phyloP scores from a whole-genome alignment of 1,284 basidiomycete species.

The Cryptococcus maquisensis region DNA sequence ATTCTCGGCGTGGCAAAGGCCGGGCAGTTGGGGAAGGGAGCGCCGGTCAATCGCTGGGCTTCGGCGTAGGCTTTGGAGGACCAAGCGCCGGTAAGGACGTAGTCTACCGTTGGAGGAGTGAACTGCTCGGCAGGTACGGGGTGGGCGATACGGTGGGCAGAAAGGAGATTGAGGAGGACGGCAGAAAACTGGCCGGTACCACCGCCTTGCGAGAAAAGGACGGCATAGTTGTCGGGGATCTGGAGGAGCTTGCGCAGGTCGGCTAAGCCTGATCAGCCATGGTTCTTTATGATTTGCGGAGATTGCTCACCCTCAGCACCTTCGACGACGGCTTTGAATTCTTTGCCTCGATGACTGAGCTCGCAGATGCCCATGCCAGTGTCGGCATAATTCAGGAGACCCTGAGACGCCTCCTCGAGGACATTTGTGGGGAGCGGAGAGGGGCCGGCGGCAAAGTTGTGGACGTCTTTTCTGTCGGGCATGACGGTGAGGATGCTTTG shows the following conservation, averaged over 20 bases:
- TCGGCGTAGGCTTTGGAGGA: conserved; percentile 79
- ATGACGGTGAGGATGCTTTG: neutral
- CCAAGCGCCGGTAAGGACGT: conserved; percentile 88
- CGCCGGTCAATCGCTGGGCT: conserved; percentile 61
- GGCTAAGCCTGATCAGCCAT: conserved; percentile 24
- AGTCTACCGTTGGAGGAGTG: conserved; percentile 60
- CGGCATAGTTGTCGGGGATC: conserved; percentile 75
- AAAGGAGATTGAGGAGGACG: conserved; percentile 78
- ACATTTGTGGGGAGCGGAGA: conserved; percentile 79
- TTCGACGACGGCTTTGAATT: conserved; percentile 70
- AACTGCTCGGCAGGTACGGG: conserved; percentile 42
- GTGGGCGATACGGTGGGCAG: conserved; percentile 56
- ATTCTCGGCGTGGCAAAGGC: conserved; percentile 59
- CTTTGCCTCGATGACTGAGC: conserved; percentile 85
- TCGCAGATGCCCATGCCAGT: conserved; percentile 93
- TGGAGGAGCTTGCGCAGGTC: conserved; percentile 69
- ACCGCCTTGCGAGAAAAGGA: conserved; percentile 89
- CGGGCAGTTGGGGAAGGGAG: conserved; percentile 32
- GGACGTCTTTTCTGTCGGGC: conserved; percentile 52
- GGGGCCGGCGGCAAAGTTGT: conserved; percentile 90
- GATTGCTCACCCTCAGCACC: conserved; percentile 58
- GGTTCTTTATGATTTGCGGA: too few relatives aligned
- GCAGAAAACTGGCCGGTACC: conserved; percentile 86
- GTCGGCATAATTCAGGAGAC: conserved; percentile 75
- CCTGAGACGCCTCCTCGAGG: conserved; percentile 67